Evolutionary conservation across 2,329 filamentous ascomycete species (phyloP).

Genomic region (Nemania sp.): DNA sequence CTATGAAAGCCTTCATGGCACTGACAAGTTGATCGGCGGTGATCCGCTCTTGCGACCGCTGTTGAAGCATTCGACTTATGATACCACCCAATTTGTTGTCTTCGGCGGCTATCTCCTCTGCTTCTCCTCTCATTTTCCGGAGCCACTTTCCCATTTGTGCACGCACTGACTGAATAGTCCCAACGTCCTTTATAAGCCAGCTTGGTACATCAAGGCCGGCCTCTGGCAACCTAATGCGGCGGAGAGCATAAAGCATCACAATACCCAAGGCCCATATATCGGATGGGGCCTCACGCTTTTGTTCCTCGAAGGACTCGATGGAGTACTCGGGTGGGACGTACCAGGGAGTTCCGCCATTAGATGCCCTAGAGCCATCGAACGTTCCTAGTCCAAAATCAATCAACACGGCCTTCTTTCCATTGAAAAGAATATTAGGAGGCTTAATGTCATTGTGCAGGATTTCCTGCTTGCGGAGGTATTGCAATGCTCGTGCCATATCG

Average conservation of each 20-base stretch:
- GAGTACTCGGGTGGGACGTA: background rate
- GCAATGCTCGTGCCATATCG: conserved; percentile 1
- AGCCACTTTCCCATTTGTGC: too few relatives aligned
- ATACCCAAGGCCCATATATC: conserved; percentile 9
- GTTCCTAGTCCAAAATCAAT: conserved; percentile 11
- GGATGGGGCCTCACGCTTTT: background rate
- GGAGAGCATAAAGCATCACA: conserved; percentile 1
- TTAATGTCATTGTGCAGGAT: conserved; percentile 12
- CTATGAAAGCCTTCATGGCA: too few relatives aligned
- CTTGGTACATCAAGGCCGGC: background rate
- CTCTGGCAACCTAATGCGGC: background rate
- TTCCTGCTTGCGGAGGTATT: background rate
- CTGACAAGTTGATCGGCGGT: too few relatives aligned
- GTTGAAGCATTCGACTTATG: too few relatives aligned
- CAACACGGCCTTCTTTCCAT: background rate
- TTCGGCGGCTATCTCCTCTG: background rate
- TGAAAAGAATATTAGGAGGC: conserved; percentile 6
- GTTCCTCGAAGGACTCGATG: background rate
- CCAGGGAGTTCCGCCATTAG: background rate
- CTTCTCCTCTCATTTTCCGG: background rate
- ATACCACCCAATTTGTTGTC: too few relatives aligned
- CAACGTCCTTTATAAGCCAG: background rate
- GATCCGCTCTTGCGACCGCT: too few relatives aligned
- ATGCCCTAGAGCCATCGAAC: background rate
- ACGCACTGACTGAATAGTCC: background rate